Percentiles rank a stretch among this genome's conserved stretches.
Evolutionary conservation across 1,139 yeast genomes (phyloP).

Genomic region (Hyphopichia pseudoburtonii): DNA sequence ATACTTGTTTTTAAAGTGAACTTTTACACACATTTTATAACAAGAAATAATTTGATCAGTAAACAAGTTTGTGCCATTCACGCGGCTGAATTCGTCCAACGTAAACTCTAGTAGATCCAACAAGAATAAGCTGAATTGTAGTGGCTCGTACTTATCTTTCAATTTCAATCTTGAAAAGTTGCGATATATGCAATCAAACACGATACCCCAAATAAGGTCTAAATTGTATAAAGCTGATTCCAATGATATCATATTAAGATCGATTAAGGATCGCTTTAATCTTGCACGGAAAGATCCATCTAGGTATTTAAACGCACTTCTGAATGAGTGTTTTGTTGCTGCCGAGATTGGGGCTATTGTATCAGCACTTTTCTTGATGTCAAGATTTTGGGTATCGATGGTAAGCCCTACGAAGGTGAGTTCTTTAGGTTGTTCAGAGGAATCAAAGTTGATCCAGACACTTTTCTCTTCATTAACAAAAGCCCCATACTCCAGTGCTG

Average conservation of each 20-base stretch:
- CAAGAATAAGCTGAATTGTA: background rate
- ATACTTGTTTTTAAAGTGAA: background rate
- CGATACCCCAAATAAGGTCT: conserved; percentile 6
- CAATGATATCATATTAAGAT: conserved; percentile 9
- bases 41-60: background rate
- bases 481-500: conserved; percentile 60
- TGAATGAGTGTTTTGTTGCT: conserved; percentile 10
- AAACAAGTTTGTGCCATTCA: background rate
- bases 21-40: conserved; percentile 1
- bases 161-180: conserved; percentile 5
- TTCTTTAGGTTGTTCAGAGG: conserved; percentile 6
- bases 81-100: background rate
- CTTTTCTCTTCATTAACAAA: conserved; percentile 59
- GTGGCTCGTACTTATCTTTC: conserved; percentile 8
- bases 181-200: conserved; percentile 9
- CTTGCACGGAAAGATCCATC: conserved; percentile 12
- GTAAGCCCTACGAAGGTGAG: conserved; percentile 35
- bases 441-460: conserved; percentile 13
- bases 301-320: conserved; percentile 14
- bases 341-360: conserved; percentile 6
- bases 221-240: conserved; percentile 11
- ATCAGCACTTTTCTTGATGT: conserved; percentile 10
- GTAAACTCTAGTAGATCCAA: background rate
- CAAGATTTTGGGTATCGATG: conserved; percentile 20
- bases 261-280: conserved; percentile 10